phyloP scores from a whole-genome alignment of 495 filamentous ascomycete species.

The Aspergillus egyptiacus region DNA sequence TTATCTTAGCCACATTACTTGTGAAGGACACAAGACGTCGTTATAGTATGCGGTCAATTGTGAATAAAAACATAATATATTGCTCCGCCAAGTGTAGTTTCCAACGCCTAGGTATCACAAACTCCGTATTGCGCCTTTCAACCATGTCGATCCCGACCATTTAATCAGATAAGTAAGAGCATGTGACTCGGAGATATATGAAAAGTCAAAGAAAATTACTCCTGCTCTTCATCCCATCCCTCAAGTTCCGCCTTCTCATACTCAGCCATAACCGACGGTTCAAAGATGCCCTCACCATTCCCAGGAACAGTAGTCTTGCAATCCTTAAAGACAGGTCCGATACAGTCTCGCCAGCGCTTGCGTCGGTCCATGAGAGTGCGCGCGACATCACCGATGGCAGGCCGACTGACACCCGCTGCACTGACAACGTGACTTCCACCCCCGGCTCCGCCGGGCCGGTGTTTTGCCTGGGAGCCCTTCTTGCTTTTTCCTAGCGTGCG shows the following conservation, averaged over 20 bases:
- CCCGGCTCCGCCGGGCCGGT: constrained; percentile 57
- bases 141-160: background rate
- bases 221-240: constrained; percentile 67
- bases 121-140: constrained; percentile 6
- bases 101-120: constrained; percentile 3
- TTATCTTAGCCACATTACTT: background rate
- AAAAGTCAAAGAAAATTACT: constrained; percentile 25
- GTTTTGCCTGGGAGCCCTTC: constrained; percentile 65
- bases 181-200: constrained; percentile 1
- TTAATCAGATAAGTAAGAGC: constrained; percentile 1
- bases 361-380: constrained; percentile 84
- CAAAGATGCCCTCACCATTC: constrained; percentile 59
- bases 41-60: background rate
- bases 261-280: constrained; percentile 46
- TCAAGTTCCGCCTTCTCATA: constrained; percentile 66
- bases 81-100: background rate
- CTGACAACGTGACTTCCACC: constrained; percentile 47
- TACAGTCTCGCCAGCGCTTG: constrained; percentile 77
- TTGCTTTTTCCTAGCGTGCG: constrained; percentile 89
- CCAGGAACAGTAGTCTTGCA: constrained; percentile 56
- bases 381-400: constrained; percentile 86
- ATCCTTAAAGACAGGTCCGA: constrained; percentile 79
- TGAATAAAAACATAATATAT: background rate
- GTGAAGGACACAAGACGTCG: background rate
- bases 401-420: constrained; percentile 53